Evolutionary conservation across 176 grass and related monocot species (phyloP).

Genomic region (Pharus latifolius): DNA sequence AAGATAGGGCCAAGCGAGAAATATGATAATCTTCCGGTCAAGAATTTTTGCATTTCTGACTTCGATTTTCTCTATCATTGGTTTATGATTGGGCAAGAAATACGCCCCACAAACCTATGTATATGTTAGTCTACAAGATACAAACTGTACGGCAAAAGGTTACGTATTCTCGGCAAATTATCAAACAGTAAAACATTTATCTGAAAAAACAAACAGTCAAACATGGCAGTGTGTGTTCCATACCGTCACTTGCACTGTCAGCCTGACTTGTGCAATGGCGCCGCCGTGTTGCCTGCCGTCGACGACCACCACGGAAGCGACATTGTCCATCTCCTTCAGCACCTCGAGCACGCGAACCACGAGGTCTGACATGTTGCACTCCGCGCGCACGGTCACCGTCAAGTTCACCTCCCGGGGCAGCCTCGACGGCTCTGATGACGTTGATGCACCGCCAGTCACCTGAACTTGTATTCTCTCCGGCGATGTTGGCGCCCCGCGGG

Average conservation of each 20-base stretch:
- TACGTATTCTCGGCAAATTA: too few species aligned
- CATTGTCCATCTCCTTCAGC: slow-evolving; percentile 15
- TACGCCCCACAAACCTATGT: too few species aligned
- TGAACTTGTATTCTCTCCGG: slow-evolving; percentile 24
- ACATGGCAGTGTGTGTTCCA: not conserved
- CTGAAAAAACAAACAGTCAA: not conserved
- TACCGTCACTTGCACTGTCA: slow-evolving; percentile 35
- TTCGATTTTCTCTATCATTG: too few species aligned
- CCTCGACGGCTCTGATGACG: not conserved
- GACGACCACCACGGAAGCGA: slow-evolving; percentile 12
- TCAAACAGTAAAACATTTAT: too few species aligned
- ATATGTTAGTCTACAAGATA: too few species aligned
- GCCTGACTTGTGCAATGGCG: slow-evolving; percentile 5
- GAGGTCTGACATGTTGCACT: slow-evolving; percentile 30
- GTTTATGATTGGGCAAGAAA: too few species aligned
- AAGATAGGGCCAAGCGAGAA: too few species aligned
- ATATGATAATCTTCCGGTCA: too few species aligned
- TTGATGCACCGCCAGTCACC: not conserved
- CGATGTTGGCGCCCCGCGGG: not conserved
- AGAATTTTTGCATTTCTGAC: too few species aligned
- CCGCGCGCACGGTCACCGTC: slow-evolving; percentile 10
- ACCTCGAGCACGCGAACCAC: slow-evolving; percentile 19
- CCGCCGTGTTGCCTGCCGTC: not conserved
- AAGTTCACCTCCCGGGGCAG: slow-evolving; percentile 6
- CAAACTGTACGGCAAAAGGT: too few species aligned